Conservation (phyloP, 768 basidiomycete species). For the Suillus subaureus region DNA sequence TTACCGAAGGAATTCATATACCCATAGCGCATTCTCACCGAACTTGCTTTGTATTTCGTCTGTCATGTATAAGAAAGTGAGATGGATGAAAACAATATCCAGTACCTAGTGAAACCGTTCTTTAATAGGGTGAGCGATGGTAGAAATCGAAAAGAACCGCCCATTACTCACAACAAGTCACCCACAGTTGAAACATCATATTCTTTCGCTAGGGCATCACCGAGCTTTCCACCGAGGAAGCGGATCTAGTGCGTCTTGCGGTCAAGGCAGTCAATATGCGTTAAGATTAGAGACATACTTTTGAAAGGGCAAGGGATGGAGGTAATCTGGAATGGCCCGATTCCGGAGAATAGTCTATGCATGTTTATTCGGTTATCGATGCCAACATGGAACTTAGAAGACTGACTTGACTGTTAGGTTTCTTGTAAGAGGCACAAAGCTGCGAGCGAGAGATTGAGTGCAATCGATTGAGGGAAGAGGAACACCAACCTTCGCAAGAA, state of each 20-base stretch:
- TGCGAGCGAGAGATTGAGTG: slow-evolving; percentile 34
- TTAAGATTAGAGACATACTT: slow-evolving; percentile 44
- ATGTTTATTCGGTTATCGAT: slow-evolving; percentile 6
- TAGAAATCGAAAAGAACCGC: background rate
- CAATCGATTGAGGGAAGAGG: background rate
- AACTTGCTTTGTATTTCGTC: slow-evolving; percentile 82
- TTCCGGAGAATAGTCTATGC: slow-evolving; percentile 81
- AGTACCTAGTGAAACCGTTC: slow-evolving; percentile 60
- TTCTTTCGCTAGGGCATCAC: slow-evolving; percentile 81
- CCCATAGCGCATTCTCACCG: slow-evolving; percentile 85
- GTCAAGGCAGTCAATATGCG: background rate
- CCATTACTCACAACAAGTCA: slow-evolving; percentile 75
- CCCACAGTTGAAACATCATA: slow-evolving; percentile 89
- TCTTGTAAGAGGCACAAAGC: slow-evolving; percentile 90
- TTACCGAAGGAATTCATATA: slow-evolving; percentile 88
- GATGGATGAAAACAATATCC: background rate
- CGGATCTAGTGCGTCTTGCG: slow-evolving; percentile 63
- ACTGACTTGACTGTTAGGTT: slow-evolving; percentile 81
- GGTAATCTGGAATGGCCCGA: slow-evolving; percentile 79
- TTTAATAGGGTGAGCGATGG: slow-evolving; percentile 23
- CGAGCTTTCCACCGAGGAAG: slow-evolving; percentile 93
- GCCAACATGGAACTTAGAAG: slow-evolving; percentile 1
- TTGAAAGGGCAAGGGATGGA: slow-evolving; percentile 85
- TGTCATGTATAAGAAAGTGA: slow-evolving; percentile 28
- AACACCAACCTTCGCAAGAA: slow-evolving; percentile 79